These are phyloP conservation scores for Populus tomentosa DNA, from an alignment of 441 rosid genomes.

Conservation along the genomic window DNA sequence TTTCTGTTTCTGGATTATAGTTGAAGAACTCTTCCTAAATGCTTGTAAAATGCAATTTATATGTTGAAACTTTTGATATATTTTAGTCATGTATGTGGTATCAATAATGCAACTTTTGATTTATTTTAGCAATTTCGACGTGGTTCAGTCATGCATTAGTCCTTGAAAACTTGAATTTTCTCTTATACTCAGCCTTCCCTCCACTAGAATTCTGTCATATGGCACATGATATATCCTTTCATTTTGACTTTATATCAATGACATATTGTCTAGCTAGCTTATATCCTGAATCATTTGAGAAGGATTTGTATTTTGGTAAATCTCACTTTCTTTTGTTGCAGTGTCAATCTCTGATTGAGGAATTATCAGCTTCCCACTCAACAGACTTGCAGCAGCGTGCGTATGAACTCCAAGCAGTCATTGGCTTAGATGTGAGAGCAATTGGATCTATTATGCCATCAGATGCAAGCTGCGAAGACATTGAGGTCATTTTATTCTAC, in stretches of 20 bases:
- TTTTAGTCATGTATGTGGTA: background rate
- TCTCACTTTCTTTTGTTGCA: slow-evolving; percentile 33
- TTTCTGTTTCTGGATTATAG: background rate
- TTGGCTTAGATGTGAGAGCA: slow-evolving; percentile 60
- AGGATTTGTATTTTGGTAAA: background rate
- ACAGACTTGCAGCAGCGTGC: slow-evolving; percentile 98
- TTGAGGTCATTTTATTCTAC: slow-evolving; percentile 52
- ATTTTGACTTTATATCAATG: too few species aligned
- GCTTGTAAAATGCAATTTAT: background rate
- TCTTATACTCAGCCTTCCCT: background rate
- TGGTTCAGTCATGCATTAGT: background rate
- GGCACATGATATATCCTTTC: too few species aligned
- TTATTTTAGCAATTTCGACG: too few species aligned
- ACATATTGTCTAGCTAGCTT: background rate
- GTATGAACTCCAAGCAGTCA: slow-evolving; percentile 81
- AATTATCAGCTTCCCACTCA: slow-evolving; percentile 88
- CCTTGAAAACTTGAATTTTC: background rate
- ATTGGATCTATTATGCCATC: slow-evolving; percentile 68
- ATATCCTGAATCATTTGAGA: background rate
- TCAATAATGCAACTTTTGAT: background rate
- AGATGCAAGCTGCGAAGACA: slow-evolving; percentile 97
- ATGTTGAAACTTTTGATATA: background rate
- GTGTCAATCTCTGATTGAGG: slow-evolving; percentile 92
- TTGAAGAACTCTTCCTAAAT: background rate
- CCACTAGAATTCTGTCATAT: background rate